These are phyloP conservation scores for Gloeostereum incarnatum DNA, from an alignment of 768 basidiomycete species.

Conservation along the genomic window DNA sequence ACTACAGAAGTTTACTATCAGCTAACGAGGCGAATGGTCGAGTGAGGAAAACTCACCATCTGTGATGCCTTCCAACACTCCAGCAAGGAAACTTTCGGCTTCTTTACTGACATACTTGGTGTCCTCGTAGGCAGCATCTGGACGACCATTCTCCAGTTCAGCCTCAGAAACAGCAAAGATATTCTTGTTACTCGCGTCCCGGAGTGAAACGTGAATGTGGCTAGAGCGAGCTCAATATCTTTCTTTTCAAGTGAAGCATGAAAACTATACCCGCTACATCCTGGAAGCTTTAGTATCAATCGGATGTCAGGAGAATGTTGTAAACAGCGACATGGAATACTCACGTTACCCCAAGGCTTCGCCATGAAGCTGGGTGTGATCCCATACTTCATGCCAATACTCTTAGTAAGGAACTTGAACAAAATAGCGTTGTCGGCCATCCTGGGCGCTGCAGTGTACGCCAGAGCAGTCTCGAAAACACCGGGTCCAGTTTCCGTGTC, in stretches of 20 bases:
- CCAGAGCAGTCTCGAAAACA: slow-evolving; percentile 79
- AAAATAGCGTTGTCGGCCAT: slow-evolving; percentile 91
- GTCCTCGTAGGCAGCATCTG: slow-evolving; percentile 68
- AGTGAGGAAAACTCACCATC: slow-evolving; percentile 49
- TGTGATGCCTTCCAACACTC: slow-evolving; percentile 79
- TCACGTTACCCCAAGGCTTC: slow-evolving; percentile 88
- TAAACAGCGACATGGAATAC: slow-evolving; percentile 14
- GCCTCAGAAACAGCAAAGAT: slow-evolving; percentile 65
- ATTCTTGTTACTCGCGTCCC: slow-evolving; percentile 60
- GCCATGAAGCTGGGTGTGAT: slow-evolving; percentile 98
- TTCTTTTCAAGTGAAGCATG: background rate
- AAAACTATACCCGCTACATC: slow-evolving; percentile 74
- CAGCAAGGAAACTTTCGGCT: slow-evolving; percentile 93
- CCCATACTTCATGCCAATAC: slow-evolving; percentile 81
- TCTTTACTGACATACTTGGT: slow-evolving; percentile 76
- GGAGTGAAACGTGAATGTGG: slow-evolving; percentile 88
- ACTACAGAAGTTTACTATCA: slow-evolving; percentile 29
- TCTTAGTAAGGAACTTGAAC: slow-evolving; percentile 91
- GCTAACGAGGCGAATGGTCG: slow-evolving; percentile 1
- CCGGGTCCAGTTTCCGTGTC: slow-evolving; percentile 93
- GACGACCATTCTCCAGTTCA: slow-evolving; percentile 54
- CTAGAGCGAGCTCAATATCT: slow-evolving; percentile 22
- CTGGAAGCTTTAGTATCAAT: slow-evolving; percentile 58
- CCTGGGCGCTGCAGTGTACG: slow-evolving; percentile 67
- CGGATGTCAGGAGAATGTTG: background rate